These are phyloP conservation scores for Irpex sp. DNA, from an alignment of 1,284 basidiomycete species.

Conservation along the genomic window DNA sequence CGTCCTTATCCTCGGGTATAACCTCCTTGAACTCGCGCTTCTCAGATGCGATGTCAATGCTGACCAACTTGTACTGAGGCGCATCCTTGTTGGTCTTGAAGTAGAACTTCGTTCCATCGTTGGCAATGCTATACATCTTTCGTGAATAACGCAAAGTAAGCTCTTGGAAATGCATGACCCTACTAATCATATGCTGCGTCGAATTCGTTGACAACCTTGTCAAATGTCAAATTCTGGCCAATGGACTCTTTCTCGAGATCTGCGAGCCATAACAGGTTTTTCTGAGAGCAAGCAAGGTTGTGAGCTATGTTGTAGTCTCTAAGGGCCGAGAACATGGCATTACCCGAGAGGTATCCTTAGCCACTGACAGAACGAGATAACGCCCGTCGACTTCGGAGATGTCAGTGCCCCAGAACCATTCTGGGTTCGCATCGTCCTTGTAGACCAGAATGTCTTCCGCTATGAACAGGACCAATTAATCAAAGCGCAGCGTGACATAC, in stretches of 20 bases:
- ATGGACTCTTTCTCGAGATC: slow-evolving; percentile 59
- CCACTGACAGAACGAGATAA: slow-evolving; percentile 56
- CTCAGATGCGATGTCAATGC: slow-evolving; percentile 54
- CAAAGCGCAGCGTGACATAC: background rate
- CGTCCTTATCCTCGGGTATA: slow-evolving; percentile 70
- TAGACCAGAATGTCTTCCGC: slow-evolving; percentile 68
- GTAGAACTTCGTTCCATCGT: slow-evolving; percentile 65
- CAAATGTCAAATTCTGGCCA: slow-evolving; percentile 64
- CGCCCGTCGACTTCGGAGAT: slow-evolving; percentile 60
- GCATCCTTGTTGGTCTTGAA: slow-evolving; percentile 66
- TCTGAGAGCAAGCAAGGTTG: slow-evolving; percentile 34
- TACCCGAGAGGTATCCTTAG: slow-evolving; percentile 65
- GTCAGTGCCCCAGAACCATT: slow-evolving; percentile 61
- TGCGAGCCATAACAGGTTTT: slow-evolving; percentile 73
- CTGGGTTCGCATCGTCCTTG: slow-evolving; percentile 59
- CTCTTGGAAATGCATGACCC: slow-evolving; percentile 21
- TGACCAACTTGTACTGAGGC: slow-evolving; percentile 64
- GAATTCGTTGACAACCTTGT: slow-evolving; percentile 63
- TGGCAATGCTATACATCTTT: slow-evolving; percentile 47
- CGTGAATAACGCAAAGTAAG: background rate
- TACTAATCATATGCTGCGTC: slow-evolving; percentile 62
- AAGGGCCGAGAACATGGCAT: background rate
- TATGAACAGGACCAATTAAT: slow-evolving; percentile 22
- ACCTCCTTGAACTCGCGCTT: slow-evolving; percentile 52
- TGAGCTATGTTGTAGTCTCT: background rate